phyloP scores from a whole-genome alignment of 768 basidiomycete genomes.

The Polyporus arcularius region DNA sequence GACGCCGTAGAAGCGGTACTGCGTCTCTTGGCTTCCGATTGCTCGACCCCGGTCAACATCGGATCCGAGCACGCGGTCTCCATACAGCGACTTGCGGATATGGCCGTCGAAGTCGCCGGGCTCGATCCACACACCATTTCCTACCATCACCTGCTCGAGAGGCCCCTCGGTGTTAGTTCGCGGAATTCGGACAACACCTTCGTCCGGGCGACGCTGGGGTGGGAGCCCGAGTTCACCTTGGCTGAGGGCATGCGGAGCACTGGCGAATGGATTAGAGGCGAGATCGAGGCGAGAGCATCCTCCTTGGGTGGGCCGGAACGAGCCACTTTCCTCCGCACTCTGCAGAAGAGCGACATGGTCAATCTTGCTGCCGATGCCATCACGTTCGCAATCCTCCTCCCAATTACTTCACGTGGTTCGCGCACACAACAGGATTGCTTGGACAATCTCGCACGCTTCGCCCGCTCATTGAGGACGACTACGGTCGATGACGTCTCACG shows the following conservation, averaged over 20 bases:
- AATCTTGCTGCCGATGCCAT: slow-evolving; percentile 35
- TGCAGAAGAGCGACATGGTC: slow-evolving; percentile 41
- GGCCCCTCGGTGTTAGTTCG: slow-evolving; percentile 49
- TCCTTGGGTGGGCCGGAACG: slow-evolving; percentile 14
- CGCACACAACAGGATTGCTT: slow-evolving; percentile 40
- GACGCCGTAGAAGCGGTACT: slow-evolving; percentile 56
- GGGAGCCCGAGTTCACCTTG: slow-evolving; percentile 44
- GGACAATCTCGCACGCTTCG: slow-evolving; percentile 42
- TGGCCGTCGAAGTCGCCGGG: slow-evolving; percentile 39
- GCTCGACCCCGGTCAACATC: slow-evolving; percentile 45
- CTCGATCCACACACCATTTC: slow-evolving; percentile 30
- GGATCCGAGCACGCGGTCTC: slow-evolving; percentile 48
- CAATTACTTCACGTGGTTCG: slow-evolving; percentile 54
- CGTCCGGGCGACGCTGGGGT: slow-evolving; percentile 35
- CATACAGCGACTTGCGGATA: slow-evolving; percentile 42
- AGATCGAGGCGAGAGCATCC: slow-evolving; percentile 34
- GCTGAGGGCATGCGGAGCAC: slow-evolving; percentile 51
- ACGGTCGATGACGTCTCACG: slow-evolving; percentile 45
- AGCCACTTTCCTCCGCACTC: slow-evolving; percentile 20
- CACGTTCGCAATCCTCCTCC: slow-evolving; percentile 55
- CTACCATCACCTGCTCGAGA: slow-evolving; percentile 31
- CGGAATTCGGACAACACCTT: slow-evolving; percentile 54
- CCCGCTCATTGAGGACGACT: slow-evolving; percentile 44
- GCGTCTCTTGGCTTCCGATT: slow-evolving; percentile 42
- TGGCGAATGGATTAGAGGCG: slow-evolving; percentile 45